phyloP scores from a whole-genome alignment of 116 monocot species.

The Phalaenopsis hybrid region DNA sequence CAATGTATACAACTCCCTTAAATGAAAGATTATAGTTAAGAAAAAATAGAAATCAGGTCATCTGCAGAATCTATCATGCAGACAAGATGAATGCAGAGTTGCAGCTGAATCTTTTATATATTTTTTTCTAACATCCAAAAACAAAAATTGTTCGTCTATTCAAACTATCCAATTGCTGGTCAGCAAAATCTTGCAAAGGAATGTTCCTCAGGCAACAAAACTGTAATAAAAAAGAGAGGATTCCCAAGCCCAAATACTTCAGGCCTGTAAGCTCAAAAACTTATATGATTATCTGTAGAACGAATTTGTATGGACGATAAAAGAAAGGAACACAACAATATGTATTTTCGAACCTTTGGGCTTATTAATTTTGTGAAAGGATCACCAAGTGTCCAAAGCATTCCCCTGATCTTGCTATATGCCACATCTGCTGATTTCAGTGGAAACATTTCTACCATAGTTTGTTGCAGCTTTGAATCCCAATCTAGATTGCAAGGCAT shows the following conservation, averaged over 20 bases:
- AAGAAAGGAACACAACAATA: background rate
- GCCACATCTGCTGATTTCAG: slow-evolving; percentile 86
- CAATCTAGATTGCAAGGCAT: slow-evolving; percentile 51
- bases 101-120: too few species aligned
- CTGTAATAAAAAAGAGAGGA: too few species aligned
- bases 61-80: too few species aligned
- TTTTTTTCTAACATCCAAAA: too few species aligned
- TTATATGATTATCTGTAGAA: background rate
- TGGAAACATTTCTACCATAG: slow-evolving; percentile 95
- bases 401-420: slow-evolving; percentile 84
- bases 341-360: slow-evolving; percentile 42
- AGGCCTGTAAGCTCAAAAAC: too few species aligned
- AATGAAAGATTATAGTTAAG: background rate
- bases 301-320: background rate
- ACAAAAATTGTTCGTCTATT: too few species aligned
- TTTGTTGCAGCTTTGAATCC: slow-evolving; percentile 86
- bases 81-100: background rate
- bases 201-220: too few species aligned
- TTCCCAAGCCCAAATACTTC: too few species aligned
- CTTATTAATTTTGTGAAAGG: slow-evolving; percentile 90
- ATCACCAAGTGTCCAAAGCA: slow-evolving; percentile 87
- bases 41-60: background rate
- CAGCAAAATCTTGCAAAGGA: too few species aligned
- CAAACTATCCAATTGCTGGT: too few species aligned
- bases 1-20: too few species aligned